phyloP scores from a whole-genome alignment of 2,329 filamentous ascomycete genomes.

The Pyrenophora tritici-repentis region DNA sequence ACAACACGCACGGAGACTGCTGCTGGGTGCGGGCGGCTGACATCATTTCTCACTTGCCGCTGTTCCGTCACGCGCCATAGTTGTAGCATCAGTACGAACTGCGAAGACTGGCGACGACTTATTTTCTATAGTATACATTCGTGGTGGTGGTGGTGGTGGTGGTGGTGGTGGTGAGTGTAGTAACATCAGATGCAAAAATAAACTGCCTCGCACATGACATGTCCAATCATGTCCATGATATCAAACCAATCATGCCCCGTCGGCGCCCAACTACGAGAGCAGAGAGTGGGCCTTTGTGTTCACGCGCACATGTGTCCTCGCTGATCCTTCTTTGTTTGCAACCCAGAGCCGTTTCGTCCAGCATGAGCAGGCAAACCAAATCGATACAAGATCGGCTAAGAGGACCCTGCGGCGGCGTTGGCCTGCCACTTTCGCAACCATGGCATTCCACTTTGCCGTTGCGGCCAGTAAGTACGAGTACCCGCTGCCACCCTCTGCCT shows the following conservation, averaged over 20 bases:
- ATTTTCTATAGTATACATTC: no score
- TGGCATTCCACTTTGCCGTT: conserved; percentile 1
- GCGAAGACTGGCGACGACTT: no score
- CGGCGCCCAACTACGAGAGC: background rate
- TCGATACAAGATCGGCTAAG: conserved; percentile 32
- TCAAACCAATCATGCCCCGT: no score
- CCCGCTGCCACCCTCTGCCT: background rate
- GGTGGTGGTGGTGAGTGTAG: no score
- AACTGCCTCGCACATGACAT: no score
- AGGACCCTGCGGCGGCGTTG: conserved; percentile 30
- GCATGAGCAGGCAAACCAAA: conserved; percentile 15
- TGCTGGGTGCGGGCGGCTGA: conserved; percentile 5
- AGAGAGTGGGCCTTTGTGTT: conserved; percentile 17
- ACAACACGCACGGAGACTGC: conserved; percentile 5
- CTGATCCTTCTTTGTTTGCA: conserved; percentile 27
- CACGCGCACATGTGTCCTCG: conserved; percentile 23
- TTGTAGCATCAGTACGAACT: no score
- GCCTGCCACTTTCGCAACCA: conserved; percentile 16
- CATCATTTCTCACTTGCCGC: conserved; percentile 12
- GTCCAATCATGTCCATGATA: no score
- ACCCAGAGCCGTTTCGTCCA: conserved; percentile 14
- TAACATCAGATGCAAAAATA: no score
- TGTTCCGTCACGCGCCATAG: conserved; percentile 6
- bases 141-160: no score
- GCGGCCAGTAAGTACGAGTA: background rate